Evolutionary conservation across 768 basidiomycete species (phyloP), one percentile per base, ranked within the genome.

Genomic region (Hemileccinum impolitum): DNA sequence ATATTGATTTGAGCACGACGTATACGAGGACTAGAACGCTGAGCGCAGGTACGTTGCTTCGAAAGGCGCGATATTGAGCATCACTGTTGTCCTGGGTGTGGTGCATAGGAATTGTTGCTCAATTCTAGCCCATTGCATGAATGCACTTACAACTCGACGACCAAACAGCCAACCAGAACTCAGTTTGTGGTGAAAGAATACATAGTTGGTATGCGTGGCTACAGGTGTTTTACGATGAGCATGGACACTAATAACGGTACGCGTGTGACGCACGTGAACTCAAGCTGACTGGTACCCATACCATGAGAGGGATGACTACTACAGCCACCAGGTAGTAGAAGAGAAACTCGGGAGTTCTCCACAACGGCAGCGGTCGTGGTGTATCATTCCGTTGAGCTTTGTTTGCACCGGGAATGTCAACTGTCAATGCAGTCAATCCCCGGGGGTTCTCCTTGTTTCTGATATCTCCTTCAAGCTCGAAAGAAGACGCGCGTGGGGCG

Each of bases 21-120:
- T 86, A 87, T n/a, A 75, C 58, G 23, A 69, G 50, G 14, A 73
- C 69, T 25, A 89, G 72, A 36, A 64, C 36, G 32, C 59, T 21
- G 4, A 98, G 76, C 6, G 83, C 66, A 6, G 85, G 80, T 39
- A 97, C 63, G 63, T 93, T 90, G 57, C 78, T 75, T 34, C 96
- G 81, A 68, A 99, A 96, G 3, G 83, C 78, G 21, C 87, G 86
- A 64, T 94, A 97, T 72, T 98, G 96, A 0, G 76, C 72, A 60
- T 98, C 96, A 54, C 90, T 92, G 61, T 87, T 90, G 67, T 99
- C 96, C 95, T 97, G 54, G 10, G 32, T n/a, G 30, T 2, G 25
- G 43, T 36, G 23, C 9, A 40, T 32, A 21, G 38, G 37, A 28
- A 41, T 10, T 35, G 15, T 41, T 7, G 19, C 21, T 18, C 40